Evolutionary conservation across 352 stramenopile species (phyloP), one percentile per base, ranked within the genome.

Genomic region (Phytopythium boreale): DNA sequence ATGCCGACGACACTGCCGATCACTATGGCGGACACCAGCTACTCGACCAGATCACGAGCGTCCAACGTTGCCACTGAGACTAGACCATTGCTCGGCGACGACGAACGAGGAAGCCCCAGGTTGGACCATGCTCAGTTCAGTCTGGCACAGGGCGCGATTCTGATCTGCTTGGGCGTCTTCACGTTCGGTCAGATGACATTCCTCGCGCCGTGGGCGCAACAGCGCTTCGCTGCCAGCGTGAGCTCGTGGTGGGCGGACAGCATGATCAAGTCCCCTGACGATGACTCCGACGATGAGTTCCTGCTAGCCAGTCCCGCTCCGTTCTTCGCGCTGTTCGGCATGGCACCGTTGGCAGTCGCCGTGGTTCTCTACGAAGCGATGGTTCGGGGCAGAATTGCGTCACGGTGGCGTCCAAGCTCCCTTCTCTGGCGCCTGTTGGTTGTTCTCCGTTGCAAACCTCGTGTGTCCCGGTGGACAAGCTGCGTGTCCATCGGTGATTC

Each of bases 251-350:
- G 75, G 69, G 57, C 62, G 61, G 56, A 60, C 62, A 50, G 59
- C 68, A 9, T 60, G 61, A 14, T 63, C 61, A 19, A 51, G 60
- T 37, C 64, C 59, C 20, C 66, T 61, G 20, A 64, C 52, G 58
- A 74, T 66, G 8, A 64, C 60, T 19, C 74, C 76, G 52, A 69
- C 14, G 41, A 71, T 20, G 82, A 88, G 58, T 88, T 92, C 74
- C 64, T 82, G 14, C 66, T 71, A 6, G 62, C 75, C 11, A 85
- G 67, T 11, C 56, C 56, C 15, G 56, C 36, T 26, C 56, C 56
- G 36, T 62, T 62, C 57, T 52, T 62, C 36, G 27, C 36, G 17
- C 17, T 62, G 19, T 62, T 62, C 9, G 41, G 29, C 27, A 55
- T 62, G 24, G 20, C 20, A 20, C 57, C 57, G 57, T 44, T 56